These are phyloP conservation scores for Helotiales sp. DNA, from an alignment of 2,329 filamentous ascomycete species.

Conservation along the genomic window DNA sequence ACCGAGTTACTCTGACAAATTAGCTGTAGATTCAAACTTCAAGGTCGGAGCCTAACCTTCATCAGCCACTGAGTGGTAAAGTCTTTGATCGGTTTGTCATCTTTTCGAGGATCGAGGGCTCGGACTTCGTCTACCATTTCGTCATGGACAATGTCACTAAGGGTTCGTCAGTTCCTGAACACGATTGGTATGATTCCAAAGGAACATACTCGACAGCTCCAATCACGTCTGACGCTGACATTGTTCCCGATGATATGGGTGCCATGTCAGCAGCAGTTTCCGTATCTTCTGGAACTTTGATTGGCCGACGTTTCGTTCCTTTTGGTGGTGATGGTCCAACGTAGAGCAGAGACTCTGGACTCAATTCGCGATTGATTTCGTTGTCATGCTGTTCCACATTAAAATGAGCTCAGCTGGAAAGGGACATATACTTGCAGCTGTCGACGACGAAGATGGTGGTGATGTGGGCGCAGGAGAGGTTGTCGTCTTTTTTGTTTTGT, in stretches of 20 bases:
- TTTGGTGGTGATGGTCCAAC: conserved; percentile 2
- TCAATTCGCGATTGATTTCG: conserved; percentile 2
- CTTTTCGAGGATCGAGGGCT: conserved; percentile 2
- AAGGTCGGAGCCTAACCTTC: background rate
- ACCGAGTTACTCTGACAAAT: background rate
- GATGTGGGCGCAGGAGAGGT: background rate
- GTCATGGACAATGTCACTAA: background rate
- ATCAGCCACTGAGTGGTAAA: conserved; percentile 6
- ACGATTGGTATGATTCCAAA: background rate
- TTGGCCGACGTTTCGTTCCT: conserved; percentile 6
- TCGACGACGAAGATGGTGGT: too few relatives aligned
- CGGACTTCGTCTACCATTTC: background rate
- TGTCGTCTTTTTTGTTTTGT: background rate
- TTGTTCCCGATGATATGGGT: background rate
- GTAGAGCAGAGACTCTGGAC: conserved; percentile 1
- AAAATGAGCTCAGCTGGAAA: background rate
- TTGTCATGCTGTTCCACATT: background rate
- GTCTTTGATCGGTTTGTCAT: conserved; percentile 1
- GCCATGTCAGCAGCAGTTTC: background rate
- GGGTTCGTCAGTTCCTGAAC: background rate
- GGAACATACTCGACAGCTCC: background rate
- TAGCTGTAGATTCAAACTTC: background rate
- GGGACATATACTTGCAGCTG: background rate
- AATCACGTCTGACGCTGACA: background rate
- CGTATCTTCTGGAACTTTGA: background rate